Evolutionary conservation across 202 grass and related monocot species (phyloP), one percentile per base, ranked within the genome.

Genomic region (Saccharum hybrid): DNA sequence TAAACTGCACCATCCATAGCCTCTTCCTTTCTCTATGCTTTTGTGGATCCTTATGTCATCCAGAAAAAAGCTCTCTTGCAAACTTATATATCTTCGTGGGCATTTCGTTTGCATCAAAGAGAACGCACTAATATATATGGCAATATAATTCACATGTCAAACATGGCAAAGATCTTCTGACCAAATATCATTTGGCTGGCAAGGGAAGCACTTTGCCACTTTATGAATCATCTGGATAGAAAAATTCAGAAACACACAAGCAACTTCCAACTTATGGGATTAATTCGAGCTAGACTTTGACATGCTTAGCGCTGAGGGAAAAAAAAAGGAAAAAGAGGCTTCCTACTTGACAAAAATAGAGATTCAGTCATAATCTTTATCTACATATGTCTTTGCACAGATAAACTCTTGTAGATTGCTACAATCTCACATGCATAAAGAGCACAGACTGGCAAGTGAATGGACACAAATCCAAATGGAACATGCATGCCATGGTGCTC

Each of bases 11-110:
- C 67, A 48, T 45, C 37, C 26, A 5, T 36, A 48, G 16, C 7
- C 19, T n/a, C 19, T n/a, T 33, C 31, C 31, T 33, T 33, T 16
- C 14, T 16, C 0, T 49, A 51, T 65, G 7, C 40, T 48, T 75
- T 76, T 36, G 45, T 81, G 13, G 49, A 86, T 68, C 77, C 26
- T 13, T 13, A 49, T 72, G 82, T 81, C 87, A 77, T 77, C 37
- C 19, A 48, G 6, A 77, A 85, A 76, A 71, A 89, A 77, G 72
- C 40, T 4, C 2, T 49, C 39, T 63, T 74, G 30, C 30, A 45
- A 71, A 63, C 52, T 30, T 78, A 78, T 71, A 37, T 70, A 70
- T 61, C 46, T 68, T 85, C 68, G 68, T 66, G 14, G 38, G 10
- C 7, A 38, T 77, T 72, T 63, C 54, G 11, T 70, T 30, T 62